phyloP scores from a whole-genome alignment of 352 stramenopile genomes.

The Aphanomyces stellatus region DNA sequence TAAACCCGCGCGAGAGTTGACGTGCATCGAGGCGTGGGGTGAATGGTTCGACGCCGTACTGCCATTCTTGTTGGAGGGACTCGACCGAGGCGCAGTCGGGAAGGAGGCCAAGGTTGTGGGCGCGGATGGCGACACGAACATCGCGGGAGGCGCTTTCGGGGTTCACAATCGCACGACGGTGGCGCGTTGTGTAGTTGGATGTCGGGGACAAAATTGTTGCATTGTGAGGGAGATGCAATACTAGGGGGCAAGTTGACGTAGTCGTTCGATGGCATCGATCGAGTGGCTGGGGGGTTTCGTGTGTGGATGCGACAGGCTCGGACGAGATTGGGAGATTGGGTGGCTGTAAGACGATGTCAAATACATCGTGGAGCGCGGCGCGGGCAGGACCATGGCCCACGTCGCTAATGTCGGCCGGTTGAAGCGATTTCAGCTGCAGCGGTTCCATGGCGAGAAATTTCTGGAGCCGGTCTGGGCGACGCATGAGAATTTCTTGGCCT shows the following conservation, averaged over 20 bases:
- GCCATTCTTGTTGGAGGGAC: neutral
- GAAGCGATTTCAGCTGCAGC: neutral
- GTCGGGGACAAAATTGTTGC: no score
- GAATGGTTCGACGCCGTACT: conserved; percentile 1
- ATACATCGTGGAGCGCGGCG: neutral
- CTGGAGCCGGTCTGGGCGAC: neutral
- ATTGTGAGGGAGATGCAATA: no score
- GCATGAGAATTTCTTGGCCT: neutral
- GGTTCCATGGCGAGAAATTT: neutral
- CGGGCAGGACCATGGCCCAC: neutral
- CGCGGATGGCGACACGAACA: neutral
- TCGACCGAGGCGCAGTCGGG: neutral
- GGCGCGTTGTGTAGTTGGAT: neutral
- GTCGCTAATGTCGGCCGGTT: neutral
- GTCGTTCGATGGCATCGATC: no score
- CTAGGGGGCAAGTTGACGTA: no score
- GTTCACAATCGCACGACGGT: neutral
- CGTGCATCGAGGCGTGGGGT: neutral
- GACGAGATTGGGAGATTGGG: no score
- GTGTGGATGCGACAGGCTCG: no score
- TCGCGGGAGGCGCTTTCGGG: neutral
- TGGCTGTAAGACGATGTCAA: no score
- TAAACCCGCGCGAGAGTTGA: neutral
- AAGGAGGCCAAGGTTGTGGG: neutral
- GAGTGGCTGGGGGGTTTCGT: no score